Base-by-base conservation (phyloP, 768 basidiomycete genomes). In the Pleurotus djamor region DNA sequence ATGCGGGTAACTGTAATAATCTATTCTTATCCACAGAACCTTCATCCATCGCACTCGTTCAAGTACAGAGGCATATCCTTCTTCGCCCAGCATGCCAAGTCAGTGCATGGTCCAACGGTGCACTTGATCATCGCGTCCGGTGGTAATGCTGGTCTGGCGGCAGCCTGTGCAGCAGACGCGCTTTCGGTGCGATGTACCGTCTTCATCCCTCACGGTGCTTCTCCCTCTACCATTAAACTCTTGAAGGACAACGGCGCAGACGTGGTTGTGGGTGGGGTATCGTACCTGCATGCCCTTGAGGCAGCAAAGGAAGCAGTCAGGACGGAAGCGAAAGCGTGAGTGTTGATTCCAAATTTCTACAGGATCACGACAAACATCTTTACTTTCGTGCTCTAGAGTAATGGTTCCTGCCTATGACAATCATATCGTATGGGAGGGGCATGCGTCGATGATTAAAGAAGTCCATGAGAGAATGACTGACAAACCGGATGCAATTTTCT, bases 131-230 rank as follows among this genome's bases (percentile, higher is more conserved):
- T 86, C 52, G 89, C 91, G 0, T 92, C 91, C 0, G 82, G 87
- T 4, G 91, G 91, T n/a, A 92, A 92, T 66, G 91, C 88, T n/a
- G 90, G 85, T 1, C 73, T 91, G 12, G 91, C 89, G 10, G 81
- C 83, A 0, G 89, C 89, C 13, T 80, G 82, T 61, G 86, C 85
- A 17, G 83, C 89, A 7, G 74, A 79, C 33, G 72, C 66, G 16
- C 76, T 91, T 21, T 71, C 72, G 5, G 73, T 90, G 45, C 75
- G 68, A 65, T 91, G 89, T 68, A 88, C 83, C 5, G 84, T 92
- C 2, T 91, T 78, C 67, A 75, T 93, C 21, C 89, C 91, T 0
- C 69, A 77, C 36, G 81, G 80, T 4, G 85, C 79, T 10, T 64
- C 79, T 36, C 70, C 71, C 63, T 76, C 72, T 16, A 87, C 83